Evolutionary conservation across 1,139 yeast species (phyloP).

Genomic region (Magnusiomyces paraingens): DNA sequence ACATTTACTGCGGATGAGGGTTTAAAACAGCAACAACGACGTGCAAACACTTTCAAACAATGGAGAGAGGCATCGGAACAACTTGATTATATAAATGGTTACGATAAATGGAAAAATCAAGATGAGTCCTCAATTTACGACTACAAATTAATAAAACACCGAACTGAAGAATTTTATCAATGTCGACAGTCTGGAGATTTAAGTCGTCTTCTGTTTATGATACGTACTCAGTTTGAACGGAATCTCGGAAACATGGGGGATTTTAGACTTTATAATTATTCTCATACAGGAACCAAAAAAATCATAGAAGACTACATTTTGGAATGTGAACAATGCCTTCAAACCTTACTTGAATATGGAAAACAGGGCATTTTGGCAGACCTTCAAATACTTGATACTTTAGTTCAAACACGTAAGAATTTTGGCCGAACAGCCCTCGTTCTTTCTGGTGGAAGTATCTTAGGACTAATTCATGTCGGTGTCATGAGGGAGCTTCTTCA

Average conservation of each 20-base stretch:
- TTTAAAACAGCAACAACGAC: neutral
- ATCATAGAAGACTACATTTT: conserved; percentile 74
- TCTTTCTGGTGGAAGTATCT: conserved; percentile 90
- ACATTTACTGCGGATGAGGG: neutral
- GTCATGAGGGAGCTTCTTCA: conserved; percentile 75
- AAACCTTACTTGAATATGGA: conserved; percentile 36
- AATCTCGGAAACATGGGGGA: conserved; percentile 88
- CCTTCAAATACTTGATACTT: conserved; percentile 62
- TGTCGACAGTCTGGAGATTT: conserved; percentile 57
- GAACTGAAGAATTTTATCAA: conserved; percentile 51
- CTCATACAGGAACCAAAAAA: conserved; percentile 78
- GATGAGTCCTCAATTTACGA: conserved; percentile 65
- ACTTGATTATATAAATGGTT: conserved; percentile 58
- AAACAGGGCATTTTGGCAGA: conserved; percentile 44
- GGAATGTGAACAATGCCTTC: conserved; percentile 66
- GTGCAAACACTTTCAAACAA: conserved; percentile 44
- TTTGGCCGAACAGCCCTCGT: conserved; percentile 92
- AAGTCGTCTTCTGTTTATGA: conserved; percentile 56
- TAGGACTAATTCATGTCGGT: conserved; percentile 90
- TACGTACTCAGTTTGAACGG: conserved; percentile 80
- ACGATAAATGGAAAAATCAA: conserved; percentile 64
- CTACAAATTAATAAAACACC: conserved; percentile 49
- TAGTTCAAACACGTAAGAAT: conserved; percentile 82
- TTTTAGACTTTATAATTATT: conserved; percentile 64
- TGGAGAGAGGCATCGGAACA: conserved; percentile 63